Evolutionary conservation across 495 filamentous ascomycete genomes (phyloP), one percentile per base, ranked within the genome.

Genomic region (Xylaria curta): DNA sequence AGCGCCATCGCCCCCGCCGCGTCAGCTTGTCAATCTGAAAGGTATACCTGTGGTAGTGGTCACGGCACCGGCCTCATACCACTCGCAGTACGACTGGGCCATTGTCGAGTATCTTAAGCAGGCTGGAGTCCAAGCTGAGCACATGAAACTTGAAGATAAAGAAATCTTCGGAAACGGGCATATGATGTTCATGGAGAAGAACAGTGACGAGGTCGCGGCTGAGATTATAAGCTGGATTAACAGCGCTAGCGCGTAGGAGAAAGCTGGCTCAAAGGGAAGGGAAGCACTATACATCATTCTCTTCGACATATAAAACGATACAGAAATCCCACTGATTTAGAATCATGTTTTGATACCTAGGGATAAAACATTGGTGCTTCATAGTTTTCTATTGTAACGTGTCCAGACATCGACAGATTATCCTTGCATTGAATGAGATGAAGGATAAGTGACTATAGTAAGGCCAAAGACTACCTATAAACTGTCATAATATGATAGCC

Each of bases 171-270:
- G 90, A 2, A 90, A 91, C 75, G 88, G 85, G 12, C 88, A 90
- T 76, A 82, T 90, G 76, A 80, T 86, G 64, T 89, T 89, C 71
- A 77, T 90, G 72, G 89, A 91, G 80, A 87, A 84, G 81, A 91
- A 90, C 66, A 90, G 83, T 72, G 78, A 85, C 61, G 74, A 79
- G 5, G 82, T 89, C 66, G 87, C 86, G 2, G 75, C 64, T 10
- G 66, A 79, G 31, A 60, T 89, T 19, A 74, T 82, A 56, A 68
- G 71, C 44, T 87, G 85, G 84, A 82, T 87, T 19, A 68, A 73
- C n/a, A 47, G 67, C 36, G 36, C 44, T 49, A 42, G 40, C 3
- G 15, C 62, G 42, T 17, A 17, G 31, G 10, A 38, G 21, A 33
- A 60, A 33, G 33, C 58, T n/a, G 17, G 58, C 17, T 60, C 58